These are phyloP conservation scores for Puccinia coronata DNA, from an alignment of 1,284 basidiomycete genomes.

Conservation along the genomic window DNA sequence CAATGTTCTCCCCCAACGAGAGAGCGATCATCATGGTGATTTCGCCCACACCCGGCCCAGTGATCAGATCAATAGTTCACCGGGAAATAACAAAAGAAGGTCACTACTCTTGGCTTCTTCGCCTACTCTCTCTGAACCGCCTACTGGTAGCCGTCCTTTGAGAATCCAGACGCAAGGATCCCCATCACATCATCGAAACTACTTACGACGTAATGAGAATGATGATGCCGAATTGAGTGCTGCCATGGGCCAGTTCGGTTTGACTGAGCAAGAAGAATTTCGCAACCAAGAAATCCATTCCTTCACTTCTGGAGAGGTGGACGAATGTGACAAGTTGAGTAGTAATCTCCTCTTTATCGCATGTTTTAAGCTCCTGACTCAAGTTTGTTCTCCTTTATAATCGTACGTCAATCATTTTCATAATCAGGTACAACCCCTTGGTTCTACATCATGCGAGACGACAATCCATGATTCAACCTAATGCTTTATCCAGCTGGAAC, in stretches of 20 bases:
- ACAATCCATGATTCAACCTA: slow-evolving; percentile 18
- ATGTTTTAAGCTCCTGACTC: background rate
- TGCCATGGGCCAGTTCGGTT: background rate
- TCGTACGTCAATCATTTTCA: background rate
- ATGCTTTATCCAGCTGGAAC: background rate
- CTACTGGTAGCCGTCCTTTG: background rate
- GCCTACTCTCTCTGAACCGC: background rate
- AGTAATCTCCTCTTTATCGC: background rate
- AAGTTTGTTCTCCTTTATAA: background rate
- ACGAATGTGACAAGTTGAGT: slow-evolving; percentile 32
- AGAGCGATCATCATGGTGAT: background rate
- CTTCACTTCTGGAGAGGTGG: slow-evolving; percentile 5
- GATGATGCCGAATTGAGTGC: background rate
- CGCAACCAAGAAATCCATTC: slow-evolving; percentile 10
- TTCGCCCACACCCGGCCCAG: background rate
- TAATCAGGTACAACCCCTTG: slow-evolving; percentile 22
- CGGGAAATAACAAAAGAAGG: background rate
- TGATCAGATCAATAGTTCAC: background rate
- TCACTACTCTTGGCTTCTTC: slow-evolving; percentile 6
- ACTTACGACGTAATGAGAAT: slow-evolving; percentile 8
- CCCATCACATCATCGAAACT: background rate
- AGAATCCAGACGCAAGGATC: background rate
- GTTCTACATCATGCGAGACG: slow-evolving; percentile 20
- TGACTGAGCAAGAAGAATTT: background rate
- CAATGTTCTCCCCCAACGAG: background rate